These are phyloP conservation scores for Parasitella parasitica DNA, from an alignment of 371 early-diverging fungal species.

Conservation along the genomic window DNA sequence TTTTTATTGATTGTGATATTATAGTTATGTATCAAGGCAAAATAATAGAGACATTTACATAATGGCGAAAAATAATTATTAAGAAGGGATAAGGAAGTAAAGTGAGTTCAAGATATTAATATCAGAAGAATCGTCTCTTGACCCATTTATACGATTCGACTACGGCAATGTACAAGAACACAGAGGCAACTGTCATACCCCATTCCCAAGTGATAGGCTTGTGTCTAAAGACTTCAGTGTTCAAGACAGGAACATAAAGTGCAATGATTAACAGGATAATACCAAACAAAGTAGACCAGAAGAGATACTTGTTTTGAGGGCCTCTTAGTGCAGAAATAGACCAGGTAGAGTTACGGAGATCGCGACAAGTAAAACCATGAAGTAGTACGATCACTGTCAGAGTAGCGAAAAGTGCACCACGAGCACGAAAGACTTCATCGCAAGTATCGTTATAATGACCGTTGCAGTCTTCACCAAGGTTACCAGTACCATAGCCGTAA, in stretches of 20 bases:
- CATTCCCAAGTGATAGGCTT: conserved; percentile 72
- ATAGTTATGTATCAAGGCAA: too few relatives aligned
- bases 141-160: conserved; percentile 58
- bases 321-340: conserved; percentile 38
- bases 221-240: conserved; percentile 70
- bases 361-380: conserved; percentile 76
- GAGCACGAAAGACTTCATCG: conserved; percentile 70
- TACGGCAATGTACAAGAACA: conserved; percentile 57
- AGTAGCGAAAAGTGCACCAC: conserved; percentile 70
- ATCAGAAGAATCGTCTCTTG: conserved; percentile 33
- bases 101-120: too few relatives aligned
- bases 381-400: conserved; percentile 65
- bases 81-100: too few relatives aligned
- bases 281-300: conserved; percentile 54
- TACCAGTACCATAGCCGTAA: conserved; percentile 56
- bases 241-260: conserved; percentile 71
- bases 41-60: too few relatives aligned
- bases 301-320: conserved; percentile 60
- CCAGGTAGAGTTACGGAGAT: conserved; percentile 63
- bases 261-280: conserved; percentile 55
- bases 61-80: too few relatives aligned
- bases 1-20: too few relatives aligned
- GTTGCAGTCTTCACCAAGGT: conserved; percentile 68
- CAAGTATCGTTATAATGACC: conserved; percentile 55
- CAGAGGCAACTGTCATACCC: conserved; percentile 64